Conservation (phyloP, 2,329 filamentous ascomycete genomes). For the Fusarium sarcochroum region DNA sequence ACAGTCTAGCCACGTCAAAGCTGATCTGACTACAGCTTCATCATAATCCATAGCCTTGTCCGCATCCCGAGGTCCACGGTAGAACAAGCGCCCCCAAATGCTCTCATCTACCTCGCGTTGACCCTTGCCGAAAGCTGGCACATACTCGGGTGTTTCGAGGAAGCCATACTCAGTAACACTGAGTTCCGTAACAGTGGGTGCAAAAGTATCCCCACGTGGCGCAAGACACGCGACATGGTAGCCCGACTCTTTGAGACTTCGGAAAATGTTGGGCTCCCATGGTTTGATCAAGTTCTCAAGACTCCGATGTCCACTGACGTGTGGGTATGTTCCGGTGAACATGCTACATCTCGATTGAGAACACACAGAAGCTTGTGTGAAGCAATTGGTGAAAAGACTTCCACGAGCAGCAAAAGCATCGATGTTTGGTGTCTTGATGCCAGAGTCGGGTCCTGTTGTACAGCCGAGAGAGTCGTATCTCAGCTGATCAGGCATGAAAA, state of each 20-base stretch:
- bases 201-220: conserved; percentile 59
- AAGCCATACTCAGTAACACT: conserved; percentile 62
- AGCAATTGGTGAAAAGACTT: conserved; percentile 61
- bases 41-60: conserved; percentile 60
- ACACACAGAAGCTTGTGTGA: conserved; percentile 61
- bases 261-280: conserved; percentile 63
- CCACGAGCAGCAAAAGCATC: conserved; percentile 57
- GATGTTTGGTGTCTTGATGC: conserved; percentile 58
- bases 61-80: conserved; percentile 57
- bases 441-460: conserved; percentile 44
- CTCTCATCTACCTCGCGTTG: conserved; percentile 48
- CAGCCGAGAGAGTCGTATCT: conserved; percentile 60
- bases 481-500: conserved; percentile 65
- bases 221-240: conserved; percentile 64
- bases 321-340: conserved; percentile 63
- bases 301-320: conserved; percentile 61
- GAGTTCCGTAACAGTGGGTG: conserved; percentile 59
- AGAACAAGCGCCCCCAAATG: conserved; percentile 59
- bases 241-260: conserved; percentile 58
- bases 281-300: conserved; percentile 64
- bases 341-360: conserved; percentile 62
- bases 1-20: conserved; percentile 59
- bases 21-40: conserved; percentile 58
- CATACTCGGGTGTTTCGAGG: conserved; percentile 55
- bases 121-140: conserved; percentile 50